Percentiles rank a stretch among this genome's conserved stretches.
Conservation (phyloP, 768 basidiomycete genomes). For the Phylloporus arenicola region DNA sequence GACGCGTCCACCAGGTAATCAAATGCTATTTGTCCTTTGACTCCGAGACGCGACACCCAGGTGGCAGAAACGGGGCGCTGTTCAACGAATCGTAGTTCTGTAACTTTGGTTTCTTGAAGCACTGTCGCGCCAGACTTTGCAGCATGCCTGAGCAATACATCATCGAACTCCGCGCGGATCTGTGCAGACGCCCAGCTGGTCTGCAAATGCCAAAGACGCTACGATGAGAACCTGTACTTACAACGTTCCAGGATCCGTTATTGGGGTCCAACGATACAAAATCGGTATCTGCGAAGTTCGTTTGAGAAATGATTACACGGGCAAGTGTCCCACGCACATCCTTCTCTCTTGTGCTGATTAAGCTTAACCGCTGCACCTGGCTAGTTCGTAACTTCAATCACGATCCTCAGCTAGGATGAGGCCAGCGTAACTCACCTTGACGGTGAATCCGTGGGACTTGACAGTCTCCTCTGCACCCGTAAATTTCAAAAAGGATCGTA, state of each 20-base stretch:
- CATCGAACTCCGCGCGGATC: constrained; percentile 7
- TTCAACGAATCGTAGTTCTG: constrained; percentile 2
- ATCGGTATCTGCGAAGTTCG: constrained; percentile 4
- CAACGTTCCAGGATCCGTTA: constrained; percentile 7
- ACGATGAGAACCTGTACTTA: not conserved
- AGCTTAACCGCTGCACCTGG: constrained; percentile 9
- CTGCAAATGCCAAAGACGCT: not conserved
- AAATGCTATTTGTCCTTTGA: constrained; percentile 1
- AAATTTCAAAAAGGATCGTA: constrained; percentile 6
- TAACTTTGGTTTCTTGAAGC: constrained; percentile 3
- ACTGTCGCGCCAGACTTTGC: not conserved
- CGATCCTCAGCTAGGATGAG: not conserved
- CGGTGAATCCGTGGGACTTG: constrained; percentile 4
- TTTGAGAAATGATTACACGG: not conserved
- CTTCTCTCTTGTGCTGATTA: constrained; percentile 13
- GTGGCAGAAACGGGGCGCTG: constrained; percentile 1
- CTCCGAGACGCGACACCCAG: not conserved
- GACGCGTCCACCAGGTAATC: constrained; percentile 10
- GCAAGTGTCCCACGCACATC: not conserved
- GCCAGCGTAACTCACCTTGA: constrained; percentile 3
- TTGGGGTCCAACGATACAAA: constrained; percentile 1
- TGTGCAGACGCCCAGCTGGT: not conserved
- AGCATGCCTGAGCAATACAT: not conserved
- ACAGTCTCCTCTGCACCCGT: constrained; percentile 7
- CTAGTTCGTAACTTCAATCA: not conserved